Evolutionary conservation across 2,329 filamentous ascomycete species (phyloP).

Genomic region (Nannizzia gypsea): DNA sequence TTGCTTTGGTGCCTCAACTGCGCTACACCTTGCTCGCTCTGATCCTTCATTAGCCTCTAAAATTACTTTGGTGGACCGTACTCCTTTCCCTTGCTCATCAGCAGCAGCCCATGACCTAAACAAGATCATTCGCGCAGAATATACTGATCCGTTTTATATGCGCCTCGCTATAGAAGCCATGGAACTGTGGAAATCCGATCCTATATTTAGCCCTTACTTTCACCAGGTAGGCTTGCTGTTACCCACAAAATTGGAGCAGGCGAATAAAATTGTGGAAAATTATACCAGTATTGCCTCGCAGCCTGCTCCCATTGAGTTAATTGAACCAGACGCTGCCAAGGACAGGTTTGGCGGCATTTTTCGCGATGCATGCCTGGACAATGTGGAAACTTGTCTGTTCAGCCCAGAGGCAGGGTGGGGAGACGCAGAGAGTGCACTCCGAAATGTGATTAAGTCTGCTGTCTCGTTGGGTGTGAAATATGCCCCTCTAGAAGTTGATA

Average conservation of each 20-base stretch:
- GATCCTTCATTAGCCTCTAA: neutral
- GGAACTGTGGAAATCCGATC: conserved; percentile 12
- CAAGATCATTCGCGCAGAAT: conserved; percentile 11
- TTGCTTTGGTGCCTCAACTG: conserved; percentile 34
- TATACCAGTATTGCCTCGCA: conserved; percentile 19
- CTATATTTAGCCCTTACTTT: conserved; percentile 31
- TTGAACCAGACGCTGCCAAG: conserved; percentile 38
- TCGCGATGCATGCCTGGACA: conserved; percentile 45
- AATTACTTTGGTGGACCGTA: conserved; percentile 7
- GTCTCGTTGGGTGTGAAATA: conserved; percentile 47
- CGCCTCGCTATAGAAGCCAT: conserved; percentile 8
- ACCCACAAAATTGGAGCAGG: conserved; percentile 31
- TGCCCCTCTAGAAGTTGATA: conserved; percentile 34
- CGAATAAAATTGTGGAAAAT: conserved; percentile 35
- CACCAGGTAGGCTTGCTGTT: conserved; percentile 40
- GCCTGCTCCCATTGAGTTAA: conserved; percentile 29
- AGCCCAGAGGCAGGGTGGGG: conserved; percentile 51
- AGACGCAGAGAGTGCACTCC: conserved; percentile 45
- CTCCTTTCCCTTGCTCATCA: conserved; percentile 5
- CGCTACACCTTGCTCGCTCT: conserved; percentile 8
- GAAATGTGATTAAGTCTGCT: conserved; percentile 40
- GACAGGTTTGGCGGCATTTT: conserved; percentile 42
- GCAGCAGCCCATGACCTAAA: conserved; percentile 10
- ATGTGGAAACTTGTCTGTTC: conserved; percentile 42
- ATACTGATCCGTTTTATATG: conserved; percentile 7